Base-by-base conservation (phyloP, 495 filamentous ascomycete genomes). In the Hypoxylon cercidicola region DNA sequence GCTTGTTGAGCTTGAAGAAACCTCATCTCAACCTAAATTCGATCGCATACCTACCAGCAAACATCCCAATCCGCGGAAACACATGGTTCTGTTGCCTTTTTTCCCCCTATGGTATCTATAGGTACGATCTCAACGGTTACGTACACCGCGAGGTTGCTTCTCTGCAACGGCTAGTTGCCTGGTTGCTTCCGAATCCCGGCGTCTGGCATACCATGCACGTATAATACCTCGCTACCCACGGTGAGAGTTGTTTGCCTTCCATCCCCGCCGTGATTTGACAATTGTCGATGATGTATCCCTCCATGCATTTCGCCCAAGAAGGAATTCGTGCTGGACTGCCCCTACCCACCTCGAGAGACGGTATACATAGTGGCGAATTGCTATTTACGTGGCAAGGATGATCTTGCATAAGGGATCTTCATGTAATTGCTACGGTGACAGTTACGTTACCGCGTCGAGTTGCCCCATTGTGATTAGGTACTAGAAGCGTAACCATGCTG, bases 321-420 rank as follows among this genome's bases (percentile, higher is more conserved):
- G 48, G 13, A 23, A 32, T 52, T 37, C 56, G 25, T 11, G 25
- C 30, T 32, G n/a, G 45, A 37, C 47, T 30, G 30, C 12, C 37
- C 34, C 25, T 25, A 57, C 30, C 11, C 30, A 52, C 28, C 41
- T 39, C 19, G 23, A 40, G 21, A 19, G 30, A 32, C 30, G 30
- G 30, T 39, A 28, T 35, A 55, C 23, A 25, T 46, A 40, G 57
- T 49, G 45, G 52, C 47, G 39, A 62, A 44, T 40, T 32, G 30
- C 37, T 21, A 49, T 60, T 59, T 63, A 68, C 60, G 65, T 68
- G 65, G 65, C 49, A 55, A 68, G 54, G 40, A 60, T 56, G 65
- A 60, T 68, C 60, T 68, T 54, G 50, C 60, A 63, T 68, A 46
- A 32, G 46, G 46, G 65, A 68, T 68, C 60, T 64, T 64, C 65